phyloP scores from a whole-genome alignment of 2,329 filamentous ascomycete species.

The Metarhizium robertsii region DNA sequence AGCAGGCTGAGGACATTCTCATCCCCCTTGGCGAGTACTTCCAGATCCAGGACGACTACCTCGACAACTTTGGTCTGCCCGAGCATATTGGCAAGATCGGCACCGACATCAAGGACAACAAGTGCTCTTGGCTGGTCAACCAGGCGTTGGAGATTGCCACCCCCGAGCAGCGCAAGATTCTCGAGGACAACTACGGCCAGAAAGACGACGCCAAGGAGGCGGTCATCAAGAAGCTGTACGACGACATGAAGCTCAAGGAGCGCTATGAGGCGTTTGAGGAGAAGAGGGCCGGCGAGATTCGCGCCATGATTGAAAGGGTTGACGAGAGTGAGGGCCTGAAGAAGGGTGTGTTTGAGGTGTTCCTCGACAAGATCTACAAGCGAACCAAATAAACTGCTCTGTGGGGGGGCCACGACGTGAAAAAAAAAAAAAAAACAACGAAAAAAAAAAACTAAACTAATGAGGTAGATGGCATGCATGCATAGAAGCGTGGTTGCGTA shows the following conservation, averaged over 20 bases:
- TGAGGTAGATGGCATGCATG: slow-evolving; percentile 5
- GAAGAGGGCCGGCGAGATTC: slow-evolving; percentile 70
- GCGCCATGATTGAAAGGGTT: slow-evolving; percentile 62
- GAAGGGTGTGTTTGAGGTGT: slow-evolving; percentile 80
- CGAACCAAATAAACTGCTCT: slow-evolving; percentile 66
- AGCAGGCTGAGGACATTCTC: slow-evolving; percentile 81
- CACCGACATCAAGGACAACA: slow-evolving; percentile 98
- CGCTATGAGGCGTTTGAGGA: slow-evolving; percentile 87
- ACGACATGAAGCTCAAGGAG: slow-evolving; percentile 75
- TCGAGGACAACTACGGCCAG: slow-evolving; percentile 88
- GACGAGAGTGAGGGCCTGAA: slow-evolving; percentile 86
- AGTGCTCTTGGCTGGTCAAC: slow-evolving; percentile 98
- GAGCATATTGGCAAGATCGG: slow-evolving; percentile 96
- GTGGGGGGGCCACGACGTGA: no score
- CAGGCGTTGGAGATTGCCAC: slow-evolving; percentile 74
- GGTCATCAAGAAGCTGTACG: slow-evolving; percentile 78
- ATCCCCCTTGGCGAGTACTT: slow-evolving; percentile 99
- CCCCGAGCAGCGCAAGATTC: slow-evolving; percentile 75
- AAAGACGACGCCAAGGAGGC: slow-evolving; percentile 81
- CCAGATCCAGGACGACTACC: slow-evolving; percentile 97
- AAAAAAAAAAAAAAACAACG: neutral
- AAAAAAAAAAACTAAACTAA: neutral
- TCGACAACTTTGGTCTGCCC: slow-evolving; percentile 93
- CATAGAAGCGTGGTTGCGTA: neutral
- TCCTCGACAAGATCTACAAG: slow-evolving; percentile 97